Conservation (phyloP, 192 early-diverging fungal genomes). For the Powellomyces hirtus region DNA sequence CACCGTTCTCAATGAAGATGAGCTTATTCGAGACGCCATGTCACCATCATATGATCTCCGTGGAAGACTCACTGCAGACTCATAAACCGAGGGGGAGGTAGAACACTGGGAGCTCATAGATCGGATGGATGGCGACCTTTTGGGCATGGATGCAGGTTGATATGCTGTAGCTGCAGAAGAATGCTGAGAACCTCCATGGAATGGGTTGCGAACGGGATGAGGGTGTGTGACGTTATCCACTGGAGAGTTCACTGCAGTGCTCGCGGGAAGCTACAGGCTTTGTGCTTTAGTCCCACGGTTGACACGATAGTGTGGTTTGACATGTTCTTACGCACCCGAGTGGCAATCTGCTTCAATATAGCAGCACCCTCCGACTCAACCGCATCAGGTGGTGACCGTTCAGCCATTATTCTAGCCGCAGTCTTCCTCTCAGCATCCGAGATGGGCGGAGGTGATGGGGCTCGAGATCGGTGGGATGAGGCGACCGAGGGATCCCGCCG, state of each 20-base stretch:
- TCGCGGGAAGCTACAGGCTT: not conserved
- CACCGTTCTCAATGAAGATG: too few relatives aligned
- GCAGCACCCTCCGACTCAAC: not conserved
- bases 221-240: not conserved
- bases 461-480: too few relatives aligned
- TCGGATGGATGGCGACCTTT: not conserved
- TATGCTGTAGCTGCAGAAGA: too few relatives aligned
- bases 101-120: not conserved
- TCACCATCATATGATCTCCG: not conserved
- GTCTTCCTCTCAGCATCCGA: not conserved
- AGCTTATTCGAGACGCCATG: too few relatives aligned
- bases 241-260: not conserved
- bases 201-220: not conserved
- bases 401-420: not conserved
- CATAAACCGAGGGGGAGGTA: not conserved
- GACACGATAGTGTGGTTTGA: too few relatives aligned
- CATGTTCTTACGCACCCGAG: not conserved
- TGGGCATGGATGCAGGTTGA: not conserved
- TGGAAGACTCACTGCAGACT: not conserved
- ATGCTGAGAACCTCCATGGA: not conserved
- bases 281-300: too few relatives aligned
- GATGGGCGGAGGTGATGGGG: too few relatives aligned
- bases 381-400: not conserved
- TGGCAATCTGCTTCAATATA: not conserved
- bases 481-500: too few relatives aligned